Conservation (phyloP, 1,139 yeast species). For the Diutina catenulata region DNA sequence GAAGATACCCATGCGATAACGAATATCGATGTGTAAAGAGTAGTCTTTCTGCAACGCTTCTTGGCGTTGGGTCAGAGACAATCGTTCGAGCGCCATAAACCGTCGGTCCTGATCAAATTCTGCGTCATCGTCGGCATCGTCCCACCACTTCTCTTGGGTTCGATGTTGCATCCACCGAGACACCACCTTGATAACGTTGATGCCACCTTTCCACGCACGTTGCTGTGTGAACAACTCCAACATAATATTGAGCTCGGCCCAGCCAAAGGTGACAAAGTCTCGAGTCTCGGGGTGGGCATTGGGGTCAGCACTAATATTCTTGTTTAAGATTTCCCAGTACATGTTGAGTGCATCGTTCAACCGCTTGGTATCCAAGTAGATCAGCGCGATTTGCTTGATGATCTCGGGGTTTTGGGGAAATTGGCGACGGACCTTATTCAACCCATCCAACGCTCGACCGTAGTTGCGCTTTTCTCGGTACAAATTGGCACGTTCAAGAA, state of each 20-base stretch:
- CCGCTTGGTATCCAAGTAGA: constrained; percentile 66
- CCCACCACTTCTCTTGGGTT: constrained; percentile 72
- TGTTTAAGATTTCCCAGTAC: constrained; percentile 55
- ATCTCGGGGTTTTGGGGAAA: constrained; percentile 55
- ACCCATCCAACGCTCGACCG: constrained; percentile 66
- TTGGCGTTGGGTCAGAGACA: too few relatives aligned
- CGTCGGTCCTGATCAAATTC: constrained; percentile 47
- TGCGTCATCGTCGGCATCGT: constrained; percentile 57
- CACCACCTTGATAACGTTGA: constrained; percentile 53
- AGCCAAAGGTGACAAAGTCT: constrained; percentile 37
- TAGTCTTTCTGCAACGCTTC: constrained; percentile 8
- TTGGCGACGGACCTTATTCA: constrained; percentile 47
- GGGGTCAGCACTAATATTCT: constrained; percentile 30
- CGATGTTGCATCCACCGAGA: constrained; percentile 80
- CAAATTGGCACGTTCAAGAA: constrained; percentile 51
- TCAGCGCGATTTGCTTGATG: constrained; percentile 63
- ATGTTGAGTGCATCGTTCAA: constrained; percentile 71
- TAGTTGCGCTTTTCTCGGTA: constrained; percentile 54
- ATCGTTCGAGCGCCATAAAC: neutral
- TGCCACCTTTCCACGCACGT: constrained; percentile 51
- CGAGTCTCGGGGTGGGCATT: neutral
- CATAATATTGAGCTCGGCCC: constrained; percentile 81
- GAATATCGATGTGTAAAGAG: constrained; percentile 70
- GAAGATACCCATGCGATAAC: constrained; percentile 67
- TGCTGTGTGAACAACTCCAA: constrained; percentile 67